Evolutionary conservation across 768 basidiomycete genomes (phyloP).

Genomic region (Calocybe indica): DNA sequence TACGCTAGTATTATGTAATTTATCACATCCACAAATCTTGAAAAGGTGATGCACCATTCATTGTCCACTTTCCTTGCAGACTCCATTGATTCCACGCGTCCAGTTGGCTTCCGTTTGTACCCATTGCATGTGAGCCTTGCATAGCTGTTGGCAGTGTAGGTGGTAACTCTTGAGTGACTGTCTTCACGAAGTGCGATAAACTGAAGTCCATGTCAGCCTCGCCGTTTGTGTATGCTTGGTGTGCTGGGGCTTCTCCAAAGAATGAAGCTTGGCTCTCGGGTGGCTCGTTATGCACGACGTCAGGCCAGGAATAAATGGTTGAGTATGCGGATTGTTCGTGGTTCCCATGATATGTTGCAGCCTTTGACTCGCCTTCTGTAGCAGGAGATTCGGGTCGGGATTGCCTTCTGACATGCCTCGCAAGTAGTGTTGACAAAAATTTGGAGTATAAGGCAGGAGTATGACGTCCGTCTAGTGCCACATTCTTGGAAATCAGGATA

Average conservation of each 20-base stretch:
- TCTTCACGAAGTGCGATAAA: slow-evolving; percentile 37
- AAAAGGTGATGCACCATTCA: too few species aligned
- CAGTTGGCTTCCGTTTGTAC: too few species aligned
- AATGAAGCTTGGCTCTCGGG: not conserved
- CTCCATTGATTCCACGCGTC: not conserved
- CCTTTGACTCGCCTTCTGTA: too few species aligned
- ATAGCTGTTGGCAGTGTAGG: too few species aligned
- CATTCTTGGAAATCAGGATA: slow-evolving; percentile 40
- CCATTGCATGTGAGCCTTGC: too few species aligned
- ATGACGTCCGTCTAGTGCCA: slow-evolving; percentile 50
- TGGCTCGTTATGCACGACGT: slow-evolving; percentile 19
- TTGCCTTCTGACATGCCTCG: slow-evolving; percentile 22
- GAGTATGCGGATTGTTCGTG: too few species aligned
- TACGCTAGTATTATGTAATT: not conserved
- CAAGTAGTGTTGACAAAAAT: slow-evolving; percentile 45
- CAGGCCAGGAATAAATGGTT: slow-evolving; percentile 38
- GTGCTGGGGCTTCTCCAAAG: not conserved
- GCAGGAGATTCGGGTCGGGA: not conserved
- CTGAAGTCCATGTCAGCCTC: slow-evolving; percentile 43
- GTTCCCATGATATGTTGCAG: too few species aligned
- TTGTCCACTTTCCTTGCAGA: too few species aligned
- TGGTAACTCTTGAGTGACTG: slow-evolving; percentile 13
- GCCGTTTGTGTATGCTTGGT: slow-evolving; percentile 3
- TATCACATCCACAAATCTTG: too few species aligned
- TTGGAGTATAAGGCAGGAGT: slow-evolving; percentile 53